Base-by-base conservation (phyloP, 2,329 filamentous ascomycete species). In the Zymoseptoria crescenta region DNA sequence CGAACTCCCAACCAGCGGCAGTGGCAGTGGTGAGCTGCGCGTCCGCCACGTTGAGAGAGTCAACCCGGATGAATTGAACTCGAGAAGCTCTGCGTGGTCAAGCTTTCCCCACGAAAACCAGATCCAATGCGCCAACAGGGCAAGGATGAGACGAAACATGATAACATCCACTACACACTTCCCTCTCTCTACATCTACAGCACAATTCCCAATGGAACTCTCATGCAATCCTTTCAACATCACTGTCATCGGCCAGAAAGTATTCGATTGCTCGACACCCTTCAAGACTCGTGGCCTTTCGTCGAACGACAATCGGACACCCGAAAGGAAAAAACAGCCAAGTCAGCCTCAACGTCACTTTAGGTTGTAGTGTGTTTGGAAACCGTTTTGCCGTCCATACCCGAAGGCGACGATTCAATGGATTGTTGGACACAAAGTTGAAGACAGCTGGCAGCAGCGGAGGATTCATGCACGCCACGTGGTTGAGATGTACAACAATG, bases 1-100 rank as follows among this genome's bases (percentile, higher is more conserved):
- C 54, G 58, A 41, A 21, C 24, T 48, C 58, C 54, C 58, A 59
- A 59, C 58, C 50, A 45, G 13, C 35, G 6, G 35, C 13, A 4
- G 45, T 19, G 16, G 30, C 55, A 54, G 50, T 54, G 58, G 55
- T 59, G 58, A 56, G 55, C 55, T 59, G 58, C 58, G 50, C 54
- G 58, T 16, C 35, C 28, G 21, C 16, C 7, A 29, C 24, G 54
- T 54, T 53, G 55, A 27, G 45, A 51, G 54, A 45, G 35, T 45
- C 35, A n/a, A 45, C 35, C 35, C 16, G 30, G 45, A 41, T 24
- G 27, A 50, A 49, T 48, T 41, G 35, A 45, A 45, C 35, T 45
- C 16, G 35, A 30, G 29, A 10, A 45, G 35, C 35, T 45, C 35
- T 45, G 35, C 16, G 35, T 45, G 35, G 35, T 45, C 35, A 45